phyloP scores from a whole-genome alignment of 208 protist species.

The Porcisia deanei region DNA sequence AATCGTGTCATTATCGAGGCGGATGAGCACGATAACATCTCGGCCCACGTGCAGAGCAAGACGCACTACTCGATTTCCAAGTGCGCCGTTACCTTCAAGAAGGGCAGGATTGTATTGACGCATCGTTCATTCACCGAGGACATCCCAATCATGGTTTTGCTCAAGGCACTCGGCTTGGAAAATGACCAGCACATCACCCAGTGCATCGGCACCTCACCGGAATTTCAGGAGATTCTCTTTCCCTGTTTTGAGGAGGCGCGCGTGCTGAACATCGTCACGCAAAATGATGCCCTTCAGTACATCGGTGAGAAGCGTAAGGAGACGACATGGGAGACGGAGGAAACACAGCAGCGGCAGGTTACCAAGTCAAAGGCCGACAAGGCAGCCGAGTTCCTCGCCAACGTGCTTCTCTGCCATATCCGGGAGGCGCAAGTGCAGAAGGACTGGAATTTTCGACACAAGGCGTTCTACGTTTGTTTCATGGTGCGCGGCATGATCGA shows the following conservation, averaged over 20 bases:
- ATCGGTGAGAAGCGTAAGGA: constrained; percentile 95
- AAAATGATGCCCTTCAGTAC: constrained; percentile 96
- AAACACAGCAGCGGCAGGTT: constrained; percentile 70
- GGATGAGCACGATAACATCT: constrained; percentile 83
- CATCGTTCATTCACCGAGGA: constrained; percentile 99
- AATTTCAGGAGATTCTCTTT: constrained; percentile 91
- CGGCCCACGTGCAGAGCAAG: constrained; percentile 87
- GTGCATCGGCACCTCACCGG: constrained; percentile 93
- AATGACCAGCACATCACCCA: constrained; percentile 99
- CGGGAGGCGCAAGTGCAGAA: constrained; percentile 85
- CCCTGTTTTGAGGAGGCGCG: constrained; percentile 97
- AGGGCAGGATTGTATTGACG: constrained; percentile 95
- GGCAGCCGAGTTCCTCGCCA: constrained; percentile 95
- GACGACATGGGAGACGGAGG: constrained; percentile 64
- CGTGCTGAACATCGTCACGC: constrained; percentile 78
- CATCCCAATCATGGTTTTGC: constrained; percentile 96
- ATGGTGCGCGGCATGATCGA: constrained; percentile 98
- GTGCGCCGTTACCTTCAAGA: constrained; percentile 94
- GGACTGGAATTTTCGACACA: constrained; percentile 97
- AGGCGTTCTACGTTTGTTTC: constrained; percentile 96
- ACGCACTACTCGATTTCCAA: constrained; percentile 96
- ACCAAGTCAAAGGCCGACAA: constrained; percentile 91
- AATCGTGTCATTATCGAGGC: constrained; percentile 98
- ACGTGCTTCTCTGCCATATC: constrained; percentile 95
- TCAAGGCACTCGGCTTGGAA: constrained; percentile 98